Base-by-base conservation (phyloP, 352 stramenopile genomes). In the Globisporangium nodosum region DNA sequence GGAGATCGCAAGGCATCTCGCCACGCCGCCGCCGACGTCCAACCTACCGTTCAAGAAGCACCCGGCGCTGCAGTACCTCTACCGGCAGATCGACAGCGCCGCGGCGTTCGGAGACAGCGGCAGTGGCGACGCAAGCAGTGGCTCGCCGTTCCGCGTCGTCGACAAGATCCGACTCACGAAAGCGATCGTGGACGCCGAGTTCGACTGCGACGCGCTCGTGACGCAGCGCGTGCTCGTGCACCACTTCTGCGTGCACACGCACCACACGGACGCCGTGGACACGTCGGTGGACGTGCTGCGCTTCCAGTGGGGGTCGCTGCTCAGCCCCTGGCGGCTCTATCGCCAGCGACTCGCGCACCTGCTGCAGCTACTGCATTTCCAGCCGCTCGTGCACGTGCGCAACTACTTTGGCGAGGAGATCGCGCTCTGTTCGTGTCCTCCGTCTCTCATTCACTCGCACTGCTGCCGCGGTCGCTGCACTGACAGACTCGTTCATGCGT, bases 401-500 rank as follows among this genome's bases (percentile, higher is more conserved):
- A 86, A 88, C 66, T 92, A 92, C 66, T 92, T 92, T 60, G 83
- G 83, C 43, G 83, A 92, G 58, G 74, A 92, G 43, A 60, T 92
- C 40, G 83, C 78, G 20, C 61, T 92, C 5, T 92, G 83, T 92
- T 73, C 42, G 81, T 81, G 13, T 54, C 33, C n/a, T 3, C 5
- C 11, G 11, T 18, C 20, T 33, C 37, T 5, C 35, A 9, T 15
- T 13, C 12, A 3, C 37, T 43, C 37, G 8, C 5, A 5, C 12
- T 43, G 37, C 12, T 50, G 20, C 48, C 21, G 42, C n/a, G 11
- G 16, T 11, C n/a, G 6, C n/a, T 30, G 43, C 16, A 20, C 58
- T 45, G 33, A 47, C 35, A 16, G 49, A 39, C 33, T 35, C 31
- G 31, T 35, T 31, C 59, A 8, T 49, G 8, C 39, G 2, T 9